Percentiles rank a stretch among this genome's conserved stretches.
Evolutionary conservation across 495 filamentous ascomycete genomes (phyloP).

Genomic region (Penicillium macrosclerotiorum): DNA sequence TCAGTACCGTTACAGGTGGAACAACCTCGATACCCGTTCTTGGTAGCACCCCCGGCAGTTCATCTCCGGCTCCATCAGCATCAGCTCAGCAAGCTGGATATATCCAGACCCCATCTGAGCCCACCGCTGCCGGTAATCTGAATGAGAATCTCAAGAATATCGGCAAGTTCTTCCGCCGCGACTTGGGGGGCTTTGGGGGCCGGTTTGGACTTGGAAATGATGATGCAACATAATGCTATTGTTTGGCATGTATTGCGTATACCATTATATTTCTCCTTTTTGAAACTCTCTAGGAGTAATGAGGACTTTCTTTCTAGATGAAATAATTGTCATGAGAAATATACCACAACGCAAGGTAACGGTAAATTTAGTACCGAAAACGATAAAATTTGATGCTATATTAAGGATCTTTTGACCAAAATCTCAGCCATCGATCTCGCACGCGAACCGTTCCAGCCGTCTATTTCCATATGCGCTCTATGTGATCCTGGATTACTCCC

Average conservation of each 20-base stretch:
- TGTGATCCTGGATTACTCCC: too few species aligned
- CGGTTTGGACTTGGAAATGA: conserved; percentile 56
- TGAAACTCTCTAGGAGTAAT: background rate
- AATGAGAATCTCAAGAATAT: conserved; percentile 94
- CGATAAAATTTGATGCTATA: too few species aligned
- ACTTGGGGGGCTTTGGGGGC: conserved; percentile 79
- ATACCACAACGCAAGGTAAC: too few species aligned
- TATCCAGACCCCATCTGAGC: conserved; percentile 17
- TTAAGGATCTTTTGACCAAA: too few species aligned
- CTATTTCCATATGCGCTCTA: too few species aligned
- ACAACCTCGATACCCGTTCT: conserved; percentile 14
- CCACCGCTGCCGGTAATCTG: conserved; percentile 54
- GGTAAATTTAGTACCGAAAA: too few species aligned
- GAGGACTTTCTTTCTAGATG: too few species aligned
- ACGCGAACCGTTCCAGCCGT: too few species aligned
- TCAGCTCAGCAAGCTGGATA: conserved; percentile 18
- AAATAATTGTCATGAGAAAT: too few species aligned
- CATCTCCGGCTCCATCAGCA: conserved; percentile 16
- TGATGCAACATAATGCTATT: conserved; percentile 22
- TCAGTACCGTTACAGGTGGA: conserved; percentile 13
- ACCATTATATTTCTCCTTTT: background rate
- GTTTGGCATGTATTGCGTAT: background rate
- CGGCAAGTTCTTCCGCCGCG: conserved; percentile 91
- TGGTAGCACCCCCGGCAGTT: conserved; percentile 15
- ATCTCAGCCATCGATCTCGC: too few species aligned